phyloP scores from a whole-genome alignment of 2,329 filamentous ascomycete genomes.

The Colletotrichum sidae region DNA sequence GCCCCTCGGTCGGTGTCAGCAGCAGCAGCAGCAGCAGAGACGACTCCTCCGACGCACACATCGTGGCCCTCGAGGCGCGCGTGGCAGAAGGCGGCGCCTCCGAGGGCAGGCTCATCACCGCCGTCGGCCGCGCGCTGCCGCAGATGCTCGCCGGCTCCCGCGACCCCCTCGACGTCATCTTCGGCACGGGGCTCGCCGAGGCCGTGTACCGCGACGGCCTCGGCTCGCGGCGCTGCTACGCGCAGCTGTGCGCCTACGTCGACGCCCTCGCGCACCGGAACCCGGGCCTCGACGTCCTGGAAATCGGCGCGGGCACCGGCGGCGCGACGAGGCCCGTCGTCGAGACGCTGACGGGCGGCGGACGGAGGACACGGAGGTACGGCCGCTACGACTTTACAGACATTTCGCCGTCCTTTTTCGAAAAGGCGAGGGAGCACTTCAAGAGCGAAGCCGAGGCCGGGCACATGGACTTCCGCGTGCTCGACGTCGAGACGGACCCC shows the following conservation, averaged over 20 bases:
- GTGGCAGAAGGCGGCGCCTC: slow-evolving; percentile 30
- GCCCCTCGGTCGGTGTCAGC: too few species aligned
- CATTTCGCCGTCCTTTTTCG: slow-evolving; percentile 53
- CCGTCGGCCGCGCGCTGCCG: slow-evolving; percentile 40
- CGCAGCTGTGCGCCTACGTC: slow-evolving; percentile 39
- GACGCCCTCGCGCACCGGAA: slow-evolving; percentile 45
- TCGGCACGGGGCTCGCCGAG: slow-evolving; percentile 42
- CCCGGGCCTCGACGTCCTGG: slow-evolving; percentile 48
- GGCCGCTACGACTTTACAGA: slow-evolving; percentile 51
- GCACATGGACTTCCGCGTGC: slow-evolving; percentile 47
- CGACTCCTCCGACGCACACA: not conserved
- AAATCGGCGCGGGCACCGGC: slow-evolving; percentile 52
- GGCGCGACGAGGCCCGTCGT: slow-evolving; percentile 44
- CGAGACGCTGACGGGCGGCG: slow-evolving; percentile 31
- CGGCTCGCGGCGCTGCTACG: slow-evolving; percentile 38
- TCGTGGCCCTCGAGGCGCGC: slow-evolving; percentile 31
- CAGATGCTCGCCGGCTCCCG: slow-evolving; percentile 42
- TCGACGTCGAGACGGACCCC: slow-evolving; percentile 49
- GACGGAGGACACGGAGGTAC: slow-evolving; percentile 32
- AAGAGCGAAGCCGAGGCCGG: slow-evolving; percentile 34
- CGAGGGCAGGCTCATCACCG: slow-evolving; percentile 40
- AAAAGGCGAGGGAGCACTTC: slow-evolving; percentile 44
- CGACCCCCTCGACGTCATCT: slow-evolving; percentile 45
- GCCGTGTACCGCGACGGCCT: slow-evolving; percentile 41
- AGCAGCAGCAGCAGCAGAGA: not conserved